Conservation (phyloP, 148 eudicot genomes). For the Rhododendron henanense region DNA sequence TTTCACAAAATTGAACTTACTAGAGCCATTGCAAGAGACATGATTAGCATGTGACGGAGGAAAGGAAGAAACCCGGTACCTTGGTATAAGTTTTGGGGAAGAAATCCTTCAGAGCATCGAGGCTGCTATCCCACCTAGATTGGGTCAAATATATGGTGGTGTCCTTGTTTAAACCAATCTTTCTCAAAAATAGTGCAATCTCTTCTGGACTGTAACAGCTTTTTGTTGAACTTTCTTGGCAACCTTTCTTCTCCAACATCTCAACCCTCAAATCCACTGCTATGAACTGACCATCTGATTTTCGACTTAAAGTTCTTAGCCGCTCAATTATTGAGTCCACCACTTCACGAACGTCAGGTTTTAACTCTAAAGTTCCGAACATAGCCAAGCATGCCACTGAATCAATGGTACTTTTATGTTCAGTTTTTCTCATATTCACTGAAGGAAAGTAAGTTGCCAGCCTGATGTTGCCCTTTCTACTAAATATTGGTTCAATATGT, state of each 20-base stretch:
- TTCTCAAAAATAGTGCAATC: slow-evolving; percentile 21
- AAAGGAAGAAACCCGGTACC: not conserved
- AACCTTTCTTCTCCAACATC: slow-evolving; percentile 11
- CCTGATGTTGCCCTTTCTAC: slow-evolving; percentile 11
- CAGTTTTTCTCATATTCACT: not conserved
- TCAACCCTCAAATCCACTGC: slow-evolving; percentile 30
- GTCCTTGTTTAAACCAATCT: not conserved
- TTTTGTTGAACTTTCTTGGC: slow-evolving; percentile 3
- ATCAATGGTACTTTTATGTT: not conserved
- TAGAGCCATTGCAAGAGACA: not conserved
- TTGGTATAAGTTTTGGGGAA: not conserved
- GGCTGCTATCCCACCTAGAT: not conserved
- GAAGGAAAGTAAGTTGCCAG: slow-evolving; percentile 21
- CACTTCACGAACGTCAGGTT: slow-evolving; percentile 23
- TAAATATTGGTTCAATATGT: slow-evolving; percentile 26
- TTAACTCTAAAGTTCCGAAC: slow-evolving; percentile 25
- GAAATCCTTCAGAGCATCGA: not conserved
- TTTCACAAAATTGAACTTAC: not conserved
- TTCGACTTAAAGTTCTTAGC: slow-evolving; percentile 16
- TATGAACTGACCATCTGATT: slow-evolving; percentile 17
- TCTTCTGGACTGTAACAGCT: slow-evolving; percentile 24
- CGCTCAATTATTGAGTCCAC: slow-evolving; percentile 18
- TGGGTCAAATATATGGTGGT: not conserved
- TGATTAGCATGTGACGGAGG: not conserved
- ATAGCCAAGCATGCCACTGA: slow-evolving; percentile 22